Evolutionary conservation across 1,284 basidiomycete genomes (phyloP).

Genomic region (Polyporus tsugae): DNA sequence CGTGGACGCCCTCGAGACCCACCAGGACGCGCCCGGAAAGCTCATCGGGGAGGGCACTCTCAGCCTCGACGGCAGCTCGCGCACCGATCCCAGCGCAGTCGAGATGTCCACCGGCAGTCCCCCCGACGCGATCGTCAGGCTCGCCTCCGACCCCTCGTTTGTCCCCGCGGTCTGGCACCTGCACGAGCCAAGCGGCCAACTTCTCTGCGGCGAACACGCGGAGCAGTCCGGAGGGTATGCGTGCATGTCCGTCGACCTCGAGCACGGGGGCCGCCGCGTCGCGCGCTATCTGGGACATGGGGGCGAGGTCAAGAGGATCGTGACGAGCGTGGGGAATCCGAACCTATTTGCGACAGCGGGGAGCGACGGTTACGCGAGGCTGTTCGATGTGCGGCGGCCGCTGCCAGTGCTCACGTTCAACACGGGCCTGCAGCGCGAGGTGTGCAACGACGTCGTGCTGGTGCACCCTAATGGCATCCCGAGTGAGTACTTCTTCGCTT

Average conservation of each 20-base stretch:
- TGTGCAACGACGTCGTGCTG: constrained; percentile 32
- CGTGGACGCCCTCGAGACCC: constrained; percentile 43
- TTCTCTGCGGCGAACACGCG: constrained; percentile 41
- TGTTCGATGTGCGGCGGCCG: constrained; percentile 48
- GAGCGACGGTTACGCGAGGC: constrained; percentile 48
- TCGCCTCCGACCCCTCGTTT: constrained; percentile 33
- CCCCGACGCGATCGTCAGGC: constrained; percentile 35
- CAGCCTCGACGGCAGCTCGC: constrained; percentile 35
- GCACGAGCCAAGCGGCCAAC: constrained; percentile 39
- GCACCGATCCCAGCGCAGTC: constrained; percentile 40
- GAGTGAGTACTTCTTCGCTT: constrained; percentile 31
- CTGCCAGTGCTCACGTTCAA: constrained; percentile 39
- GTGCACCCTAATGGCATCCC: constrained; percentile 40
- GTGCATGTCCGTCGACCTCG: constrained; percentile 45
- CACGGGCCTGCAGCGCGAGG: constrained; percentile 26
- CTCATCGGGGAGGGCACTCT: constrained; percentile 41
- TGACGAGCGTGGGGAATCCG: constrained; percentile 45
- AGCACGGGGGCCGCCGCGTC: constrained; percentile 41
- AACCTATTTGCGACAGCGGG: constrained; percentile 48
- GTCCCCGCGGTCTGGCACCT: constrained; percentile 40
- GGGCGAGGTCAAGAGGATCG: constrained; percentile 41
- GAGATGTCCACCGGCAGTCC: constrained; percentile 45
- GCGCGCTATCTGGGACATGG: constrained; percentile 50
- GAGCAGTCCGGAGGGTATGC: constrained; percentile 30
- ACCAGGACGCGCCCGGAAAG: constrained; percentile 37